Base-by-base conservation (phyloP, 371 early-diverging fungal species). In the Actinomucor elegans region DNA sequence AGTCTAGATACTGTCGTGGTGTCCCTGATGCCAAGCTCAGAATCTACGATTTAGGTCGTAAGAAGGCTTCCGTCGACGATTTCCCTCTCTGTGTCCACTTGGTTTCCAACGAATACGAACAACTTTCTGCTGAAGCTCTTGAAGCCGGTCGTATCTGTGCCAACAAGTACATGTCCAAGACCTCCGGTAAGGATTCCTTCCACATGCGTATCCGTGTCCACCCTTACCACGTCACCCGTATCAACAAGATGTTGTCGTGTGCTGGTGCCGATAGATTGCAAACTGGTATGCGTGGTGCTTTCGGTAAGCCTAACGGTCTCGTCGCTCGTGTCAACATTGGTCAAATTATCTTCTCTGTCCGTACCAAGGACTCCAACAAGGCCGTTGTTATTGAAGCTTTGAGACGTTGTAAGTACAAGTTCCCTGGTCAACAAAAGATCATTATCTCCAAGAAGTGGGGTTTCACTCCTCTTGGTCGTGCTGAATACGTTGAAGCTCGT, bases 231-330 rank as follows among this genome's bases (percentile, higher is more conserved):
- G 99, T 99, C 52, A 81, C 99, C 66, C 96, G 99, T 77, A 99
- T 99, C 92, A 99, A 99, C 92, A 99, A 99, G 88, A 99, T 99
- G 99, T 92, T 99, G 91, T 99, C 99, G 63, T 99, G 99, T 84
- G 99, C 99, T 71, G 99, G 99, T 85, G 99, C 99, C 69, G 99
- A 99, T 93, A 85, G 99, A 84, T 91, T 99, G 69, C 99, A 99
- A 85, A 94, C 94, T 64, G 99, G 99, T 89, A 99, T 99, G 99
- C 94, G 99, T 85, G 99, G 99, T 80, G 98, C 99, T 69, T 99
- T 89, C 77, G 99, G 99, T 71, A 99, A 99, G 91, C 99, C 99
- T 69, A 87, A 91, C 63, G 99, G 99, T 74, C 85, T 90, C 61
- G 99, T 94, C 59, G 99, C 99, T 61, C 96, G 99, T 84, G 99